A percentile compares a stretch with the other conserved stretches of the same genome.
Conservation (phyloP, 2,329 filamentous ascomycete genomes). For the Falciphora oryzae region DNA sequence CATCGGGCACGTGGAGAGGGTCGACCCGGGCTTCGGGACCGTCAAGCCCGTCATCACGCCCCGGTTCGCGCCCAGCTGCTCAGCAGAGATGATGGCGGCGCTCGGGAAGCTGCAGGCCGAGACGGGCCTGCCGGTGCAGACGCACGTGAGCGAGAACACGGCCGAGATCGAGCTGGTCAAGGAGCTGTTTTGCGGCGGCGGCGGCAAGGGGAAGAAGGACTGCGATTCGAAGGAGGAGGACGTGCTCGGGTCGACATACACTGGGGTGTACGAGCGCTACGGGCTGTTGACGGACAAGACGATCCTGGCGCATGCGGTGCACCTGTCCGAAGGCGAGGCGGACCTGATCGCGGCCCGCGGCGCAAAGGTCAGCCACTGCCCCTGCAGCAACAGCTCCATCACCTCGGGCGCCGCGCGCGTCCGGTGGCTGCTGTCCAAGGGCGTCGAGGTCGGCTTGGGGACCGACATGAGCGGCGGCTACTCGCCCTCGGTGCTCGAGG, state of each 20-base stretch:
- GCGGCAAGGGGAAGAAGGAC: slow-evolving; percentile 30
- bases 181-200: slow-evolving; percentile 47
- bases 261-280: slow-evolving; percentile 70
- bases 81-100: slow-evolving; percentile 48
- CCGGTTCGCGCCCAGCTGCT: slow-evolving; percentile 61
- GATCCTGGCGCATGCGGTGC: slow-evolving; percentile 80
- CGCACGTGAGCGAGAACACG: slow-evolving; percentile 81
- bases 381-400: slow-evolving; percentile 77
- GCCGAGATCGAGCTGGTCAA: slow-evolving; percentile 67
- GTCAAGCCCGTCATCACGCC: slow-evolving; percentile 77
- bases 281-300: slow-evolving; percentile 66
- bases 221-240: slow-evolving; percentile 26
- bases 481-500: slow-evolving; percentile 72
- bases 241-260: slow-evolving; percentile 46
- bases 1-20: slow-evolving; percentile 58
- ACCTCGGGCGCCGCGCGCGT: slow-evolving; percentile 75
- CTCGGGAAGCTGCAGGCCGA: slow-evolving; percentile 61
- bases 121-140: slow-evolving; percentile 68
- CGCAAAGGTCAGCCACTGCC: slow-evolving; percentile 76
- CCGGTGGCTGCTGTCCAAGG: slow-evolving; percentile 65
- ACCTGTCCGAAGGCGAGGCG: slow-evolving; percentile 64
- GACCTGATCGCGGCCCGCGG: slow-evolving; percentile 53
- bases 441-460: slow-evolving; percentile 76
- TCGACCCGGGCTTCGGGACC: slow-evolving; percentile 61
- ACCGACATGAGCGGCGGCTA: slow-evolving; percentile 92